Evolutionary conservation across 106 monocot genomes (phyloP).

Genomic region (Platanthera zijinensis): DNA sequence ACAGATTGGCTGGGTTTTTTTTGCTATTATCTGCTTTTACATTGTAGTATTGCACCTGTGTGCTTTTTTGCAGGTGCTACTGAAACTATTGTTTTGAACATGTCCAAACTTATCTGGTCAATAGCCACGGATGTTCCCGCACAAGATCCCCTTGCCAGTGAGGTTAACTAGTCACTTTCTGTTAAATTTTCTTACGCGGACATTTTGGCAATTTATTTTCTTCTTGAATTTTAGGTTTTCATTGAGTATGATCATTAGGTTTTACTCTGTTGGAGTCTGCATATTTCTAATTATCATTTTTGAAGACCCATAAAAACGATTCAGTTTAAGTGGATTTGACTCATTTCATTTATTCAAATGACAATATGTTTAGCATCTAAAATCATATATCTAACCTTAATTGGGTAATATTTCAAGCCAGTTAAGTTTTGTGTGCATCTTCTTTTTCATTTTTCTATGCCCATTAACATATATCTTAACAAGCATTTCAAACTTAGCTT

Average conservation of each 20-base stretch:
- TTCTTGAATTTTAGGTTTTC: not conserved
- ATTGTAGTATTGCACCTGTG: not conserved
- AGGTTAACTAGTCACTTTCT: conserved; percentile 35
- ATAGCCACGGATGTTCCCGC: conserved; percentile 36
- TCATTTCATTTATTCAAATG: not conserved
- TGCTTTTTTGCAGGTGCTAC: conserved; percentile 39
- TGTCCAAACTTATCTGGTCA: conserved; percentile 81
- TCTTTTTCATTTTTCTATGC: not conserved
- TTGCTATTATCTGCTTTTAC: not conserved
- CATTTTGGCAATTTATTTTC: not conserved
- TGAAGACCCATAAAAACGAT: not conserved
- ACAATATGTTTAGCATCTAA: not conserved
- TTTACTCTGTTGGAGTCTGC: not conserved
- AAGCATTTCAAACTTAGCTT: not conserved
- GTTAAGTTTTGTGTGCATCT: not conserved
- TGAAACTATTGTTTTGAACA: conserved; percentile 73
- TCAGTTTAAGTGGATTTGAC: not conserved
- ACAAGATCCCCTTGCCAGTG: conserved; percentile 86
- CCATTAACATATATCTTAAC: not conserved
- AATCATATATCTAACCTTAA: not conserved
- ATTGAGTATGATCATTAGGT: not conserved
- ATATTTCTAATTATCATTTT: not conserved
- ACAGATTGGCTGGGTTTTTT: not conserved
- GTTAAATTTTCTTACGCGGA: not conserved
- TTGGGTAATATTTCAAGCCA: not conserved